Conservation (phyloP, 805 yeast genomes). For the Brettanomyces bruxellensis region DNA sequence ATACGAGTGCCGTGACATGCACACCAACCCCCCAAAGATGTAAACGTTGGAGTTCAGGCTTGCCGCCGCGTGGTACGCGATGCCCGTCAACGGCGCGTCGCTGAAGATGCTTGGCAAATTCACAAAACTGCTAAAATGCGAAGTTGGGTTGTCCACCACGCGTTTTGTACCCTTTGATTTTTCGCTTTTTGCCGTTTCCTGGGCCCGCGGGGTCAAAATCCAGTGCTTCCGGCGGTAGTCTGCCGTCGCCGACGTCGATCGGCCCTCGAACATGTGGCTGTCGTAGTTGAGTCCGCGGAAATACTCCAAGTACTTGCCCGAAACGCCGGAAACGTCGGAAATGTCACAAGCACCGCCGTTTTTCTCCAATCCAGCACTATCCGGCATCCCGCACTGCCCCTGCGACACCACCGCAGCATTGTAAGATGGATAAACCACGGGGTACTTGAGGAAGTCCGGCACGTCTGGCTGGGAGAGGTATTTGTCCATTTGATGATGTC, state of each 20-base stretch:
- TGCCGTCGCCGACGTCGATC: constrained; percentile 12
- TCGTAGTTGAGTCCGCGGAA: constrained; percentile 17
- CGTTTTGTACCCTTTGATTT: not conserved
- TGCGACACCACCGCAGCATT: not conserved
- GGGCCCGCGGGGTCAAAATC: constrained; percentile 7
- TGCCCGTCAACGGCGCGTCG: constrained; percentile 30
- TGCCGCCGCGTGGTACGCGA: constrained; percentile 35
- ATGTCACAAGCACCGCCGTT: too few species aligned
- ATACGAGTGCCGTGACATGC: constrained; percentile 16
- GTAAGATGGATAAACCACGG: constrained; percentile 11
- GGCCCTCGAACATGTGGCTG: constrained; percentile 15
- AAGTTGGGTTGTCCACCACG: constrained; percentile 2
- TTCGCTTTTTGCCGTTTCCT: not conserved
- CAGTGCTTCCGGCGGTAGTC: constrained; percentile 15
- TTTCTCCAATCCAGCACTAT: not conserved
- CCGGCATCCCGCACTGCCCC: not conserved
- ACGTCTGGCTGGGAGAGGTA: constrained; percentile 14
- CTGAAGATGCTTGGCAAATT: constrained; percentile 30
- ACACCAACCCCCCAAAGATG: constrained; percentile 37
- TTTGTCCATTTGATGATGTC: constrained; percentile 9
- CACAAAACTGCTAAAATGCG: constrained; percentile 14
- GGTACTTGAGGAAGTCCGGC: constrained; percentile 15
- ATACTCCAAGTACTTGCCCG: constrained; percentile 14
- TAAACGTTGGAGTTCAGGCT: constrained; percentile 29
- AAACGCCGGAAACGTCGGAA: not conserved